Evolutionary conservation across 1,284 basidiomycete genomes (phyloP), one percentile per base, ranked within the genome.

Genomic region (Ustilago tritici): DNA sequence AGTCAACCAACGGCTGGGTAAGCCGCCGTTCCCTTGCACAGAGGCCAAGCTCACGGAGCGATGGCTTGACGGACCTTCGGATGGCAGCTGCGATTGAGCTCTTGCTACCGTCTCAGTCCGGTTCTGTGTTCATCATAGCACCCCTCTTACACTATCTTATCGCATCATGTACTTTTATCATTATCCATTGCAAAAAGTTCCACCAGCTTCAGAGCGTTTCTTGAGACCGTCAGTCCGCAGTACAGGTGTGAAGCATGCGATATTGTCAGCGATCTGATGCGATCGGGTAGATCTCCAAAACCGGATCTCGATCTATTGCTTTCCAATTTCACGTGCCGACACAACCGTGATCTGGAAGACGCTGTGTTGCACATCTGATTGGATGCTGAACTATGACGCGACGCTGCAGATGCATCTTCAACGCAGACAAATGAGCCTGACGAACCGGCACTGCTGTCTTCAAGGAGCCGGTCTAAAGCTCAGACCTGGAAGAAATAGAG

Each of bases 1-100:
- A 54, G 82, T 85, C 53, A 86, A 86, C 41, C 74, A 70, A 52
- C 64, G 84, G 2, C 64, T 86, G 15, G 83, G 84, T 8, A 86
- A 86, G 70, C 76, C 76, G 1, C 19, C 47, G 17, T 85, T 80
- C 57, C 53, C 70, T 14, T 86, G 84, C 54, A 65, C 53, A 3
- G 82, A 85, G n/a, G 53, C 47, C 31, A 57, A 61, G 56, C 70
- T 86, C 15, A 64, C 64, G 1, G 66, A 77, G 46, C 73, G 83
- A 38, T 86, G 84, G 84, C 65, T 74, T 32, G 82, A 85, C 28
- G 83, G 84, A 0, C 77, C 81, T 5, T 52, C 71, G 9, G 82
- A 85, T 41, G 79, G 73, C 17, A 71, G 73, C 43, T 85, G 84
- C 61, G 74, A 83, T 31, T 81, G 68, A 79, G 41, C 15, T 28